These are phyloP conservation scores for Camellia japonica DNA, from an alignment of 148 eudicot species.

Conservation along the genomic window DNA sequence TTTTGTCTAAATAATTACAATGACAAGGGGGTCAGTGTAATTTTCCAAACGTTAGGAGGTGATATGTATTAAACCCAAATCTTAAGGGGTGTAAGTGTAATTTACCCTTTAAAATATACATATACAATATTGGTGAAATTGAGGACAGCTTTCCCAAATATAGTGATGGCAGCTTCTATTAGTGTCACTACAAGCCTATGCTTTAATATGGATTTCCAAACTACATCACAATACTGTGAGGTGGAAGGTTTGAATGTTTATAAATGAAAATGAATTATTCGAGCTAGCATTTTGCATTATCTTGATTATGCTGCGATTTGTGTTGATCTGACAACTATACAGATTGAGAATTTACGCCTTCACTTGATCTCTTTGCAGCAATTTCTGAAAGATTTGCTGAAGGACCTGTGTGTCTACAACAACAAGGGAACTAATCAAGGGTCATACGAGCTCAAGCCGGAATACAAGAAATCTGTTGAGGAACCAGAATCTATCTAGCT, in stretches of 20 bases:
- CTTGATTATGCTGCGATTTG: not conserved
- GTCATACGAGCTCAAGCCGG: conserved; percentile 66
- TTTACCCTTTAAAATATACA: no score
- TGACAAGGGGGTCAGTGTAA: no score
- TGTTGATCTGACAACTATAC: not conserved
- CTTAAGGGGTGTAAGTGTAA: no score
- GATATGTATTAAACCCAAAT: no score
- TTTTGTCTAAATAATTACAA: no score
- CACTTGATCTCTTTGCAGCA: conserved; percentile 39
- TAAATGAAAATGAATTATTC: not conserved
- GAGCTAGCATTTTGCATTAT: not conserved
- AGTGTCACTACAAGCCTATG: not conserved
- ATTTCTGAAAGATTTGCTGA: conserved; percentile 68
- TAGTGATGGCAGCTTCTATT: not conserved
- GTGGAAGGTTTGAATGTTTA: no score
- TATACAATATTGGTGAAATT: not conserved
- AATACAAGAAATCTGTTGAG: conserved; percentile 47
- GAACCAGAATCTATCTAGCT: conserved; percentile 21
- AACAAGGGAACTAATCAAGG: conserved; percentile 69
- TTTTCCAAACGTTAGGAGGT: no score
- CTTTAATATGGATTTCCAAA: not conserved
- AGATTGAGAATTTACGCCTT: not conserved
- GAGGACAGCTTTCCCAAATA: not conserved
- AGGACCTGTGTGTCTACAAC: conserved; percentile 64
- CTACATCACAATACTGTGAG: not conserved